Base-by-base conservation (phyloP, 2,329 filamentous ascomycete genomes). In the Sarocladium kiliense region DNA sequence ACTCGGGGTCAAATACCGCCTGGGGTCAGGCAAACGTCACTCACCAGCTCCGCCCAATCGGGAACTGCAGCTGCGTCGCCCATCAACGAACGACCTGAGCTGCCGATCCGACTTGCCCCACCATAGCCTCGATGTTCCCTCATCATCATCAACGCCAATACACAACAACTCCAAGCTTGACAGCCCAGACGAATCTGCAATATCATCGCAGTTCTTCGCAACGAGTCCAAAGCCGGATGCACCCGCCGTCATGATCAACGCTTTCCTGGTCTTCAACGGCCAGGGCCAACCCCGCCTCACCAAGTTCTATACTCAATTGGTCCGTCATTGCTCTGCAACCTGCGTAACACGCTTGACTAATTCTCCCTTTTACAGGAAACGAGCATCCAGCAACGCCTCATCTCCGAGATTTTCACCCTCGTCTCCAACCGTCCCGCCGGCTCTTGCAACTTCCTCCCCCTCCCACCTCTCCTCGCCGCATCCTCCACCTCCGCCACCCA, bases 231-330 rank as follows among this genome's bases (percentile, higher is more conserved):
- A 50, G 34, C 19, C 39, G 47, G 9, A 51, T 51, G 47, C 27
- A 21, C 21, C 25, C 30, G 18, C 27, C 50, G 21, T 62, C 63
- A 99, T 99, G 94, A 97, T 99, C 73, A 99, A 96, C 79, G 94
- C 95, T 30, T 93, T 99, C 59, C 80, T 99, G 62, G 93, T 99
- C 70, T 99, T 99, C 79, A 99, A 99, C 68, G 96, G 96, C 77
- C 91, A 93, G 65, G 94, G 94, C 60, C 93, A 99, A 74, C 93
- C 94, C 36, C 88, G 94, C 55, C 81, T 99, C 70, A 97, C 93
- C 64, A 97, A 97, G 67, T 99, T 99, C 79, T 99, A 99, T 71
- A 97, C 93, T 2, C 93, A 97, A 70, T 85, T 99, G 62, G 93
- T 96, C 62, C 64, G 65, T 56, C 30, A 30, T 47, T n/a, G n/a